A percentile compares a stretch with the other conserved stretches of the same genome.
phyloP scores from a whole-genome alignment of 805 yeast species.

The Saturnispora diversa region DNA sequence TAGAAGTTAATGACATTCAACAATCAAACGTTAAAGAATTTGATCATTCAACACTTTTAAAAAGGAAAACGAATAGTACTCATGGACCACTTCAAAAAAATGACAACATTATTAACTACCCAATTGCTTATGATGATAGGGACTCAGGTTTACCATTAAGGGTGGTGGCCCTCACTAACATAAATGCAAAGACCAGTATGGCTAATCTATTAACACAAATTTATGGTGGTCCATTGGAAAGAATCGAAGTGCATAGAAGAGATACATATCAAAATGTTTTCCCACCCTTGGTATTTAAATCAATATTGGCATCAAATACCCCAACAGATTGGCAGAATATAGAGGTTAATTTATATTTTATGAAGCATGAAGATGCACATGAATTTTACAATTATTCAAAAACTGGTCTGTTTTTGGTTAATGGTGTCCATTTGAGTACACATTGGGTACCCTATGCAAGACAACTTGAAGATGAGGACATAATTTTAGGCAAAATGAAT shows the following conservation, averaged over 20 bases:
- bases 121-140: neutral
- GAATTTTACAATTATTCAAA: slow-evolving; percentile 44
- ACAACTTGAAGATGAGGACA: slow-evolving; percentile 8
- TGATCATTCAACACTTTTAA: slow-evolving; percentile 4
- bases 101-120: slow-evolving; percentile 14
- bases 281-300: slow-evolving; percentile 11
- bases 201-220: slow-evolving; percentile 46
- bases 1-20: neutral
- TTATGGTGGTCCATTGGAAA: slow-evolving; percentile 65
- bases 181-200: slow-evolving; percentile 35
- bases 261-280: slow-evolving; percentile 15
- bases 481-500: slow-evolving; percentile 20
- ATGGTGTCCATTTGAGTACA: slow-evolving; percentile 44
- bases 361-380: slow-evolving; percentile 44
- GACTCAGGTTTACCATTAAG: slow-evolving; percentile 13
- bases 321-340: slow-evolving; percentile 22
- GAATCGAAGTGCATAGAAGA: slow-evolving; percentile 28
- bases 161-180: slow-evolving; percentile 19
- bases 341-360: slow-evolving; percentile 42
- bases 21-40: slow-evolving; percentile 1
- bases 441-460: slow-evolving; percentile 34
- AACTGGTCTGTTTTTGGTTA: slow-evolving; percentile 48
- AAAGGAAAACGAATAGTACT: slow-evolving; percentile 1
- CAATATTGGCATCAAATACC: neutral
- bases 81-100: slow-evolving; percentile 10